Percentiles rank a stretch among this genome's conserved stretches.
phyloP scores from a whole-genome alignment of 352 stramenopile genomes.

The Pythium phragmiticola region DNA sequence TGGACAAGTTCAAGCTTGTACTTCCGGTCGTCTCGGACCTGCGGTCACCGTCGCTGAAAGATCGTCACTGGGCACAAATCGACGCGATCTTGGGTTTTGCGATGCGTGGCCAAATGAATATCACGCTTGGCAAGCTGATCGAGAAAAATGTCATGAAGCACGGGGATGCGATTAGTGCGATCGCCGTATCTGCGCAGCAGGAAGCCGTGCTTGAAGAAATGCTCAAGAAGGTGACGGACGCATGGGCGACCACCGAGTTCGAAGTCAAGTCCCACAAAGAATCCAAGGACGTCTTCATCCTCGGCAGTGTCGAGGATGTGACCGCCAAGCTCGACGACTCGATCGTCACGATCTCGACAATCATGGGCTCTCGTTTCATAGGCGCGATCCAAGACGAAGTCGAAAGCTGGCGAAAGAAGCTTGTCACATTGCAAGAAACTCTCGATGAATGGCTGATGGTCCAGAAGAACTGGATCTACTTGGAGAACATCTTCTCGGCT shows the following conservation, averaged over 20 bases:
- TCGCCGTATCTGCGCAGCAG: slow-evolving; percentile 87
- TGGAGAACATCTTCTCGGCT: slow-evolving; percentile 87
- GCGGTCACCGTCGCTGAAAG: slow-evolving; percentile 90
- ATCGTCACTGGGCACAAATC: slow-evolving; percentile 94
- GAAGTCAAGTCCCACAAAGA: slow-evolving; percentile 94
- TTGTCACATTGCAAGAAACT: slow-evolving; percentile 82
- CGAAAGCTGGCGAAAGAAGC: slow-evolving; percentile 83
- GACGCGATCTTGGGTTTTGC: slow-evolving; percentile 84
- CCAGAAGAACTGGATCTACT: slow-evolving; percentile 89
- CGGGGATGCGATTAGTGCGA: slow-evolving; percentile 80
- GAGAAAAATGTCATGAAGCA: slow-evolving; percentile 87
- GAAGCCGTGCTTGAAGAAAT: slow-evolving; percentile 92
- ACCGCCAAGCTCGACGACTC: slow-evolving; percentile 91
- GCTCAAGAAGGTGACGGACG: slow-evolving; percentile 91
- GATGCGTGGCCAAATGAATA: slow-evolving; percentile 73
- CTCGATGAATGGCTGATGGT: slow-evolving; percentile 88
- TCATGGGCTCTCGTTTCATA: slow-evolving; percentile 91
- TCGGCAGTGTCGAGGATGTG: slow-evolving; percentile 91
- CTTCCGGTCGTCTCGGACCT: slow-evolving; percentile 92
- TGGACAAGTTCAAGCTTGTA: slow-evolving; percentile 91
- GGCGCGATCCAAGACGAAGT: slow-evolving; percentile 89
- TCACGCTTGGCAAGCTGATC: slow-evolving; percentile 88
- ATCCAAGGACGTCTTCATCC: slow-evolving; percentile 91
- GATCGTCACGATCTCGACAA: slow-evolving; percentile 92
- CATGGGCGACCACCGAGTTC: slow-evolving; percentile 89